Evolutionary conservation across 1,284 basidiomycete genomes (phyloP), one percentile per base, ranked within the genome.

Genomic region (Pseudozyma pruni): DNA sequence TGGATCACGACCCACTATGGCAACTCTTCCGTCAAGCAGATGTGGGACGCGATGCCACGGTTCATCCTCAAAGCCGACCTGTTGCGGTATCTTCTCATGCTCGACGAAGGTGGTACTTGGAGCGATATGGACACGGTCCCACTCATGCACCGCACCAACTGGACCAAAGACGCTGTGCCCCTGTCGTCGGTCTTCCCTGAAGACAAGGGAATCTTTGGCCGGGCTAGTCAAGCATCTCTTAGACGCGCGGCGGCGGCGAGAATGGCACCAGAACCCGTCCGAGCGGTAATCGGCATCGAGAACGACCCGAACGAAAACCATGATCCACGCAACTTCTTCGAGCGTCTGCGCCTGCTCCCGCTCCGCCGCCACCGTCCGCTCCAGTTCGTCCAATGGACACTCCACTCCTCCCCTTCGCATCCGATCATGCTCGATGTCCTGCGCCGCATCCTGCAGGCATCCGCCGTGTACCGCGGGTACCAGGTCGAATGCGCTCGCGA

Each of bases 111-210:
- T 8, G 73, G 73, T 0, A 70, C 70, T 0, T 75, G 70, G 66
- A 60, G 64, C 47, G 73, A 75, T 19, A 69, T 75, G 71, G 73
- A 75, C 42, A 74, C 72, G 7, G 58, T 67, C 2, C 63, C 72
- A 11, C 54, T 74, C 29, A 63, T 70, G 68, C 58, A 57, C 10
- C 49, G 59, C 16, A 31, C 50, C 22, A 47, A 62, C 31, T 74
- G 72, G 72, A 52, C 62, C 34, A 67, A 59, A 27, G 59, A 71
- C 38, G 50, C 54, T 11, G 54, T 72, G 0, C 69, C 69, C 2
- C 43, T 72, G 1, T 37, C 62, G 0, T 53, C 61, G 19, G 17
- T 62, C 13, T 35, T 58, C 13, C 54, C 54, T 6, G 38, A 54
- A 27, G 40, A 50, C 31, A 55, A 41, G 8, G 60, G 55, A 8